Conservation (phyloP, 1,139 yeast genomes). For the Sugiyamaella novakii region DNA sequence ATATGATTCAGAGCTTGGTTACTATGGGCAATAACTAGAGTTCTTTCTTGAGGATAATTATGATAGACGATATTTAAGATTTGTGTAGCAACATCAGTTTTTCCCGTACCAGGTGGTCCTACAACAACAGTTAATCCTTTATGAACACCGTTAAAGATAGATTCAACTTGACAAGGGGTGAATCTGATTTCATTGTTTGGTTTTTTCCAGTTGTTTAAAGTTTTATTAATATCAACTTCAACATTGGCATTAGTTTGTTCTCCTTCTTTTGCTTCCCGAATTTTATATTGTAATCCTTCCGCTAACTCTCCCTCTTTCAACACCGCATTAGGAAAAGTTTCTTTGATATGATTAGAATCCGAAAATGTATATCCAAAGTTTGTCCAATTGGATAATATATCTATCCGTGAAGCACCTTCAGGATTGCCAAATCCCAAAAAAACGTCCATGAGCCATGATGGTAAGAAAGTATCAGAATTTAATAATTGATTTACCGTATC, state of each 20-base stretch:
- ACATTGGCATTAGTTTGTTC: neutral
- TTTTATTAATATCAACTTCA: neutral
- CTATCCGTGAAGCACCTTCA: conserved; percentile 22
- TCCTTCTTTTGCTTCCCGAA: neutral
- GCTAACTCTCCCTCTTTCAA: neutral
- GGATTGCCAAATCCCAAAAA: conserved; percentile 45
- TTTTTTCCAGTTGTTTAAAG: conserved; percentile 5
- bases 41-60: conserved; percentile 42
- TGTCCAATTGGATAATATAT: conserved; percentile 15
- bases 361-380: conserved; percentile 35
- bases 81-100: conserved; percentile 39
- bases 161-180: conserved; percentile 38
- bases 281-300: conserved; percentile 3
- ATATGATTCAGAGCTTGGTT: conserved; percentile 32
- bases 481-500: conserved; percentile 29
- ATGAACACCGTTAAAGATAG: conserved; percentile 42
- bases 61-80: conserved; percentile 34
- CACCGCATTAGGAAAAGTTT: neutral
- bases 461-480: conserved; percentile 32
- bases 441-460: conserved; percentile 45
- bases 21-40: conserved; percentile 44
- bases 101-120: conserved; percentile 56
- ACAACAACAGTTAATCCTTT: conserved; percentile 46
- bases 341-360: conserved; percentile 31
- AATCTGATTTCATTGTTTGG: conserved; percentile 16